Base-by-base conservation (phyloP, 1,284 basidiomycete genomes). In the Ustanciosporium gigantosporum region DNA sequence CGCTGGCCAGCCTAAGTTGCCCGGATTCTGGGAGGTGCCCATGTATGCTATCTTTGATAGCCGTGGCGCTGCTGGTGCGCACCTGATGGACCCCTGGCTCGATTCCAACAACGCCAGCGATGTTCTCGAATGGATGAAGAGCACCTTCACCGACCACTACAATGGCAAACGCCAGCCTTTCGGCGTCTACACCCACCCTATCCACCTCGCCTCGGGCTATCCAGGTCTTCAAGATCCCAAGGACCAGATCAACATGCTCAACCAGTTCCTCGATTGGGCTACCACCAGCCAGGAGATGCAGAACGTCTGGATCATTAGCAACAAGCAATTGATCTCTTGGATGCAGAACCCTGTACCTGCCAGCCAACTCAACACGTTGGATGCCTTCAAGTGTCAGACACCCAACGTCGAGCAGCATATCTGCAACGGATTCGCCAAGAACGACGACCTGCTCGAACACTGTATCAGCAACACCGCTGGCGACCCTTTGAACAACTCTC, bases 31-130 rank as follows among this genome's bases (percentile, higher is more conserved):
- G 71, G 70, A 74, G 37, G 62, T 70, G 22, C 62, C 62, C 24
- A 72, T 69, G 61, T 72, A 68, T 43, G 42, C 57, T 17, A 65
- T 66, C 44, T 65, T 59, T 38, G 67, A 70, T 58, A 40, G 55
- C 25, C 59, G 40, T 16, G 58, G 62, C 27, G 64, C 56, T 25
- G 61, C 56, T 7, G 61, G 57, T 38, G 53, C 57, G 23, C 60
- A 88, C 79, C 80, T 89, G 62, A 89, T 89, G 88, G 89, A 90
- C 76, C 88, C 88, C 44, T 90, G 87, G 87, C 80, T 90, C 27
- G 86, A 81, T 47, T n/a, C 41, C 25, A n/a, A 27, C 41, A 56
- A 66, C 32, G 32, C 57, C 2, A 40, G 47, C 25, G 61, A 64
- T 19, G 88, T 88, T 2, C 79, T 88, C 6, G 80, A 81, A 36